These are phyloP conservation scores for Cryphonectria japonica DNA, from an alignment of 2,329 filamentous ascomycete genomes.

Conservation along the genomic window DNA sequence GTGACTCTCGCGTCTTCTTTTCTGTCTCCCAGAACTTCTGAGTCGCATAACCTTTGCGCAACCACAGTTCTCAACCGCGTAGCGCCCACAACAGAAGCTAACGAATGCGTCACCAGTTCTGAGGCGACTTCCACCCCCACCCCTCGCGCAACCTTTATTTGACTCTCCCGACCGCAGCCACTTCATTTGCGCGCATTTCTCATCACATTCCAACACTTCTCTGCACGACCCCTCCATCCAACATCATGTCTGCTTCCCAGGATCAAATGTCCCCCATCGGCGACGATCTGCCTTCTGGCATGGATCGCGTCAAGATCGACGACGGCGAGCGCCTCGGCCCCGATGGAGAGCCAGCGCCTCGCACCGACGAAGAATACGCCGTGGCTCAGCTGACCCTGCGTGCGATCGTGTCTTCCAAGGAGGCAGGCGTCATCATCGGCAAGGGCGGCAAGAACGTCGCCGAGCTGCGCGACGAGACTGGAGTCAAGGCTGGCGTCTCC, in stretches of 20 bases:
- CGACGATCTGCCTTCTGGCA: slow-evolving; percentile 61
- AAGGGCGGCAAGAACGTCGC: slow-evolving; percentile 99
- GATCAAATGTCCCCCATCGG: slow-evolving; percentile 61
- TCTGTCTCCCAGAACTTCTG: no score
- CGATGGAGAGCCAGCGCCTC: slow-evolving; percentile 79
- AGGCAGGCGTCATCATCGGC: slow-evolving; percentile 98
- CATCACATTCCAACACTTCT: background rate
- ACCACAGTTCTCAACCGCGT: background rate
- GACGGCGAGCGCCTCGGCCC: slow-evolving; percentile 66
- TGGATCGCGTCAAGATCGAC: slow-evolving; percentile 69
- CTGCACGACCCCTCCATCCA: slow-evolving; percentile 22
- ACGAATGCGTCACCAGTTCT: slow-evolving; percentile 26
- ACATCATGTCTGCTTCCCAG: slow-evolving; percentile 65
- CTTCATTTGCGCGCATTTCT: background rate
- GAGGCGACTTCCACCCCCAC: slow-evolving; percentile 2
- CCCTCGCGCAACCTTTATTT: slow-evolving; percentile 22
- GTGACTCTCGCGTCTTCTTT: background rate
- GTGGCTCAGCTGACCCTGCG: slow-evolving; percentile 90
- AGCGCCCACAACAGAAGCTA: slow-evolving; percentile 7
- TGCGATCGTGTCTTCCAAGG: slow-evolving; percentile 98
- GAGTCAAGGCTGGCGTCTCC: slow-evolving; percentile 96
- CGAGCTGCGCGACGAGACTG: slow-evolving; percentile 94
- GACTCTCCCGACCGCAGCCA: slow-evolving; percentile 8
- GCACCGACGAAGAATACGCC: slow-evolving; percentile 96
- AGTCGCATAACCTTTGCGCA: background rate